Evolutionary conservation across 192 early-diverging fungal genomes (phyloP).

Genomic region (Radiomyces spectabilis): DNA sequence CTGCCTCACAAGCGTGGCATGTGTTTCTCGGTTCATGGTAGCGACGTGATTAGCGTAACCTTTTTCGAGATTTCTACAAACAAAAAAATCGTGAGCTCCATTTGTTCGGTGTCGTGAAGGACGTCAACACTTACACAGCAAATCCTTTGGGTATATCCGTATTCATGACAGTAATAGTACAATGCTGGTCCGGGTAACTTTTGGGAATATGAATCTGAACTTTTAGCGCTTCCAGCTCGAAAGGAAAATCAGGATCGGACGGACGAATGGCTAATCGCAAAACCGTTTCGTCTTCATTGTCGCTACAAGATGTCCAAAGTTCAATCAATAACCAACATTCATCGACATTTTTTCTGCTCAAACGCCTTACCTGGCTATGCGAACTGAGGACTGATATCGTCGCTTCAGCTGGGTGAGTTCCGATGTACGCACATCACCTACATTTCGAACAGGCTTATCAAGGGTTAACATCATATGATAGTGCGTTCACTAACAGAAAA

Average conservation of each 20-base stretch:
- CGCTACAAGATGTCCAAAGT: neutral
- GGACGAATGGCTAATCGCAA: slow-evolving; percentile 27
- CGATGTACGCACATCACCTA: too few relatives aligned
- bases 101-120: neutral
- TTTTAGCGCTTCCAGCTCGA: slow-evolving; percentile 55
- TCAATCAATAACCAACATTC: neutral
- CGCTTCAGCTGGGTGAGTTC: slow-evolving; percentile 13
- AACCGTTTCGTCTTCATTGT: slow-evolving; percentile 2
- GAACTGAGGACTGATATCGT: slow-evolving; percentile 7
- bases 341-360: too few relatives aligned
- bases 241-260: slow-evolving; percentile 77
- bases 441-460: too few relatives aligned
- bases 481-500: too few relatives aligned
- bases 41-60: slow-evolving; percentile 43
- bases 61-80: slow-evolving; percentile 49
- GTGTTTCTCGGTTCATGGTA: too few relatives aligned
- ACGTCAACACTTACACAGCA: slow-evolving; percentile 21
- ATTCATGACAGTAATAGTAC: slow-evolving; percentile 35
- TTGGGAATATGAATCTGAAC: slow-evolving; percentile 54
- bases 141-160: slow-evolving; percentile 44
- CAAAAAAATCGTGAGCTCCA: too few relatives aligned
- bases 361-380: slow-evolving; percentile 6
- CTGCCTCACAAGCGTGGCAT: slow-evolving; percentile 30
- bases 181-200: slow-evolving; percentile 37
- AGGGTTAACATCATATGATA: too few relatives aligned